A percentile compares a stretch with the other conserved stretches of the same genome.
phyloP scores from a whole-genome alignment of 2,329 filamentous ascomycete species.

The Exophiala lecanii-corni region DNA sequence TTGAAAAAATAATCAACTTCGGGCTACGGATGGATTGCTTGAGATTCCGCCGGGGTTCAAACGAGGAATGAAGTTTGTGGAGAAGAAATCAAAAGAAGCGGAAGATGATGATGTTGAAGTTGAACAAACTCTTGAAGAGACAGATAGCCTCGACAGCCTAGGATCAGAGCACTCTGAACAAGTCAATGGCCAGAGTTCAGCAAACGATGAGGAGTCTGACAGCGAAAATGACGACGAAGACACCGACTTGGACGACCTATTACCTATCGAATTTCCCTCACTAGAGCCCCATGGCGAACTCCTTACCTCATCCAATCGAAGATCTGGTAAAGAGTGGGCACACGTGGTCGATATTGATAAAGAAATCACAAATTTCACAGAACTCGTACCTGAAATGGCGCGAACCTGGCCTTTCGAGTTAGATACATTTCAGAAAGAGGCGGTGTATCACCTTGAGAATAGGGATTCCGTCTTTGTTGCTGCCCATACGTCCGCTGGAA shows the following conservation, averaged over 20 bases:
- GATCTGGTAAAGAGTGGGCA: conserved; percentile 83
- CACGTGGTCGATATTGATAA: conserved; percentile 96
- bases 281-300: conserved; percentile 78
- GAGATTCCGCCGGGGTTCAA: conserved; percentile 76
- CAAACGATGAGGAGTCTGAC: conserved; percentile 18
- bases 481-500: conserved; percentile 94
- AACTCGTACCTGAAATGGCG: conserved; percentile 94
- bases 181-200: conserved; percentile 7
- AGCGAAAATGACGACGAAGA: conserved; percentile 42
- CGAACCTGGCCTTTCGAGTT: conserved; percentile 95
- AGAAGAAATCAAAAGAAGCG: conserved; percentile 54
- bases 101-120: conserved; percentile 65
- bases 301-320: conserved; percentile 65
- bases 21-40: conserved; percentile 72
- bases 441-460: conserved; percentile 92
- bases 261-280: conserved; percentile 90
- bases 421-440: conserved; percentile 97
- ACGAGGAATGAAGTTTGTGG: conserved; percentile 69
- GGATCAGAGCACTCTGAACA: conserved; percentile 15
- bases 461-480: conserved; percentile 98
- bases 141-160: conserved; percentile 31
- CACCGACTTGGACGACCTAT: conserved; percentile 72
- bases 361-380: conserved; percentile 87
- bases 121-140: conserved; percentile 54
- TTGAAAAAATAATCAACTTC: conserved; percentile 85